A percentile compares a stretch with the other conserved stretches of the same genome.
Evolutionary conservation across 2,329 filamentous ascomycete species (phyloP).

Genomic region (Aspergillus hiratsukae): DNA sequence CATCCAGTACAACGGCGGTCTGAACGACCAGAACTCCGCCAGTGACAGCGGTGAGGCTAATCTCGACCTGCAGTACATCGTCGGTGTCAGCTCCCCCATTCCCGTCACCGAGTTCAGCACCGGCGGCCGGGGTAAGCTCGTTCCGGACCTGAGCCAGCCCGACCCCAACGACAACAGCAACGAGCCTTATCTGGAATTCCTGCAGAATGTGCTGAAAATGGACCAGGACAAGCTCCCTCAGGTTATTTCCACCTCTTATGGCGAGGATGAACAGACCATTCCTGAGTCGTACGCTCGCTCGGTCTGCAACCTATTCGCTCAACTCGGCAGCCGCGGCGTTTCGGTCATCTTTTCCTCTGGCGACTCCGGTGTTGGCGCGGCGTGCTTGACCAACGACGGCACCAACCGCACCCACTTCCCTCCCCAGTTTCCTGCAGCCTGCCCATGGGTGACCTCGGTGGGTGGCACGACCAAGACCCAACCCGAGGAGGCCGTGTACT

Average conservation of each 20-base stretch:
- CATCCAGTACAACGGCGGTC: slow-evolving; percentile 39
- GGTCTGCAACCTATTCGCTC: slow-evolving; percentile 44
- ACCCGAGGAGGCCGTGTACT: slow-evolving; percentile 37
- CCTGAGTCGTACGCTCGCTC: slow-evolving; percentile 33
- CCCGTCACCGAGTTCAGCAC: slow-evolving; percentile 47
- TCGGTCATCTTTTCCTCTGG: slow-evolving; percentile 48
- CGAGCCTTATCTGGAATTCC: slow-evolving; percentile 42
- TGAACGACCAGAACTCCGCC: slow-evolving; percentile 32
- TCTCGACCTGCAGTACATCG: slow-evolving; percentile 48
- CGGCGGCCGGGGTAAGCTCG: slow-evolving; percentile 41
- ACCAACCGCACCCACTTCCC: slow-evolving; percentile 37
- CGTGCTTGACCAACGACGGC: slow-evolving; percentile 32
- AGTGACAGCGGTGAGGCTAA: slow-evolving; percentile 46
- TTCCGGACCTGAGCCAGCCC: slow-evolving; percentile 48
- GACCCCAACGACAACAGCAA: slow-evolving; percentile 39
- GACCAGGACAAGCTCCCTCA: slow-evolving; percentile 27
- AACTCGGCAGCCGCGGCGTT: slow-evolving; percentile 49
- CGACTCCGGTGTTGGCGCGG: slow-evolving; percentile 43
- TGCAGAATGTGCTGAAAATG: slow-evolving; percentile 30
- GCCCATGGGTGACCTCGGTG: slow-evolving; percentile 39
- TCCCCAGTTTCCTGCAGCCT: slow-evolving; percentile 39
- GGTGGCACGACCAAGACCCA: slow-evolving; percentile 37
- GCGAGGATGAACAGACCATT: slow-evolving; percentile 39
- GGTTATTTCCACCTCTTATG: slow-evolving; percentile 40
- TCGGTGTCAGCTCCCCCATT: slow-evolving; percentile 42